Conservation (phyloP, 2,329 filamentous ascomycete genomes). For the Scytalidium lignicola region DNA sequence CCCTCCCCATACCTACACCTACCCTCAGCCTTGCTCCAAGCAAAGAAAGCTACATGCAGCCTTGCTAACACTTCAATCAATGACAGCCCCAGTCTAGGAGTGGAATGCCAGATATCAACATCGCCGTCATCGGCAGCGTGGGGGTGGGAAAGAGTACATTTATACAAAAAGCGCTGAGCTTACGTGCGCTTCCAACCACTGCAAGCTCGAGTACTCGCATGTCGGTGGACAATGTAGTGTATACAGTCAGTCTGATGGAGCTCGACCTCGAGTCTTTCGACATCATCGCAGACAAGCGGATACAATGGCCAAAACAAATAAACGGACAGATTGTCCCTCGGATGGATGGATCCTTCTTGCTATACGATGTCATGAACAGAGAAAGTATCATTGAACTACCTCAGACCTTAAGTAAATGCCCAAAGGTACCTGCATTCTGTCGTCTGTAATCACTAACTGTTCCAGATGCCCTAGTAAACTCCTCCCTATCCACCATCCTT, state of each 20-base stretch:
- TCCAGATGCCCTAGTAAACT: slow-evolving; percentile 68
- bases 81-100: slow-evolving; percentile 24
- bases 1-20: too few species aligned
- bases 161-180: slow-evolving; percentile 56
- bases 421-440: slow-evolving; percentile 10
- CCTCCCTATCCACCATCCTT: slow-evolving; percentile 70
- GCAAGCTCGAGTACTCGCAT: slow-evolving; percentile 53
- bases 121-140: slow-evolving; percentile 61
- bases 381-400: slow-evolving; percentile 71
- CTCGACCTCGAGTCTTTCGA: slow-evolving; percentile 62
- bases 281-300: slow-evolving; percentile 50
- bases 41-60: not conserved
- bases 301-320: slow-evolving; percentile 63
- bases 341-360: slow-evolving; percentile 76
- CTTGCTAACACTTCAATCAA: slow-evolving; percentile 9
- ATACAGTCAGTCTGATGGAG: slow-evolving; percentile 59
- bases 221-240: slow-evolving; percentile 51
- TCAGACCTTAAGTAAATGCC: slow-evolving; percentile 68
- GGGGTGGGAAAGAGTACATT: slow-evolving; percentile 66
- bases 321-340: slow-evolving; percentile 67
- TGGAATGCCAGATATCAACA: slow-evolving; percentile 50
- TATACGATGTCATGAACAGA: slow-evolving; percentile 82
- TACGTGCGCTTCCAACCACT: slow-evolving; percentile 46
- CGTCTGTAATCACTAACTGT: slow-evolving; percentile 10
- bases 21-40: not conserved